Evolutionary conservation across 2,329 filamentous ascomycete species (phyloP).

Genomic region (Penicillium sp.): DNA sequence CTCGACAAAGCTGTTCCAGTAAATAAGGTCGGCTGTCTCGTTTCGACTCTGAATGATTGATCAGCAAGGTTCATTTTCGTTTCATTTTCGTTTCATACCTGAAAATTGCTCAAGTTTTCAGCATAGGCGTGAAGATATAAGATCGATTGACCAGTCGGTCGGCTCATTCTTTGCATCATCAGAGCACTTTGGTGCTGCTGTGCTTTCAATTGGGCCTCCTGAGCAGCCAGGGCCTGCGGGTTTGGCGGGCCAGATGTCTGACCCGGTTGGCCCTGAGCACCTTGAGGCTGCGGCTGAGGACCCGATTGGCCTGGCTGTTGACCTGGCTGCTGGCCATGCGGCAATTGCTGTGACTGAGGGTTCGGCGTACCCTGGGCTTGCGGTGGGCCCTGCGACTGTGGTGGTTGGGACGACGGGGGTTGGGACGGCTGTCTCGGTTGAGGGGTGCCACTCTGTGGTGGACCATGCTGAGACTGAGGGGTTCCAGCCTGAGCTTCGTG

Average conservation of each 20-base stretch:
- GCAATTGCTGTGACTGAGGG: slow-evolving; percentile 36
- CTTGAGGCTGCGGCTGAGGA: slow-evolving; percentile 33
- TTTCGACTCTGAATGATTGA: slow-evolving; percentile 46
- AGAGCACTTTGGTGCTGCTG: slow-evolving; percentile 40
- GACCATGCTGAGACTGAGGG: slow-evolving; percentile 45
- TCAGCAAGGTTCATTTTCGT: no score
- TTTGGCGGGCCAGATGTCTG: slow-evolving; percentile 35
- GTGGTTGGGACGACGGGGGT: slow-evolving; percentile 35
- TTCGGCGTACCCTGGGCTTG: slow-evolving; percentile 39
- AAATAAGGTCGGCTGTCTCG: slow-evolving; percentile 65
- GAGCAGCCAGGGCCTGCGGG: slow-evolving; percentile 39
- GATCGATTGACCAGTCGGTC: slow-evolving; percentile 46
- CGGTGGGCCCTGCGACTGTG: slow-evolving; percentile 34
- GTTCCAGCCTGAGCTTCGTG: slow-evolving; percentile 43
- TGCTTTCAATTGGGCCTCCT: slow-evolving; percentile 42
- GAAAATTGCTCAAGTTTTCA: slow-evolving; percentile 57
- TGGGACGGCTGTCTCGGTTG: slow-evolving; percentile 33
- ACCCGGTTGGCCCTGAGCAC: slow-evolving; percentile 34
- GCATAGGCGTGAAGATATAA: slow-evolving; percentile 56
- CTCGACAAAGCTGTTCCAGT: slow-evolving; percentile 77
- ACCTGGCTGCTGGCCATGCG: slow-evolving; percentile 36
- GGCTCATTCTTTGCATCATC: slow-evolving; percentile 39
- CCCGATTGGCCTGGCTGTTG: slow-evolving; percentile 29
- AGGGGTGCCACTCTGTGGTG: slow-evolving; percentile 39
- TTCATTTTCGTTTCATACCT: no score